phyloP scores from a whole-genome alignment of 2,329 filamentous ascomycete species.

The Plenodomus tracheiphilus region DNA sequence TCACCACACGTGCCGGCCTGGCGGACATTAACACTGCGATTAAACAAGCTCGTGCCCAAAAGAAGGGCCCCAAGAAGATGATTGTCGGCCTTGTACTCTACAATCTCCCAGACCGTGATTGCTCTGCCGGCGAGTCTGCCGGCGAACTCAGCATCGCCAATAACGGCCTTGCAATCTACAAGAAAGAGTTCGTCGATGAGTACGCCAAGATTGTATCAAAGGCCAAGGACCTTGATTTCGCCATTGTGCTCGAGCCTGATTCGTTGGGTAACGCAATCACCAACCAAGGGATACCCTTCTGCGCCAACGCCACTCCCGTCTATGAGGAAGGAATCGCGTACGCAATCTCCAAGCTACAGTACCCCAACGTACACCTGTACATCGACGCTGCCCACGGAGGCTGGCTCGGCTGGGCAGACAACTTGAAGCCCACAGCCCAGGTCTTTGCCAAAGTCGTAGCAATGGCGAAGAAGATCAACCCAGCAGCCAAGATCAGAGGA shows the following conservation, averaged over 20 bases:
- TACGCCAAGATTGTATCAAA: constrained; percentile 27
- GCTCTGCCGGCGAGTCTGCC: constrained; percentile 74
- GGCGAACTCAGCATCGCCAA: constrained; percentile 77
- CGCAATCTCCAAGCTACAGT: constrained; percentile 32
- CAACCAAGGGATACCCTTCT: constrained; percentile 27
- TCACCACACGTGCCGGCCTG: constrained; percentile 25
- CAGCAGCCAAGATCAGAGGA: constrained; percentile 28
- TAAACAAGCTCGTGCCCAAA: constrained; percentile 25
- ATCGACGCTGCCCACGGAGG: constrained; percentile 36
- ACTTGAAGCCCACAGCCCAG: constrained; percentile 29
- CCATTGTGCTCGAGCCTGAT: constrained; percentile 36
- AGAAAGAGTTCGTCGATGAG: constrained; percentile 33
- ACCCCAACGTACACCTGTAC: constrained; percentile 33
- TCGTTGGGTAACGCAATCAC: constrained; percentile 34
- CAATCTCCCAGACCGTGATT: constrained; percentile 88
- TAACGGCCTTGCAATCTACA: constrained; percentile 28
- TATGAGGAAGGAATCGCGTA: constrained; percentile 38
- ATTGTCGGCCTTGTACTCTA: constrained; percentile 70
- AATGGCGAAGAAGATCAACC: constrained; percentile 27
- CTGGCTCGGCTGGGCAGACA: constrained; percentile 37
- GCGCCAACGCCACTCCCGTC: constrained; percentile 24
- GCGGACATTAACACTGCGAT: constrained; percentile 24
- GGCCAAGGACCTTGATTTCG: constrained; percentile 32
- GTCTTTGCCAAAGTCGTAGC: constrained; percentile 28
- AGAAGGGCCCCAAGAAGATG: constrained; percentile 19